Base-by-base conservation (phyloP, 2,329 filamentous ascomycete species). In the Stemphylium beticola region DNA sequence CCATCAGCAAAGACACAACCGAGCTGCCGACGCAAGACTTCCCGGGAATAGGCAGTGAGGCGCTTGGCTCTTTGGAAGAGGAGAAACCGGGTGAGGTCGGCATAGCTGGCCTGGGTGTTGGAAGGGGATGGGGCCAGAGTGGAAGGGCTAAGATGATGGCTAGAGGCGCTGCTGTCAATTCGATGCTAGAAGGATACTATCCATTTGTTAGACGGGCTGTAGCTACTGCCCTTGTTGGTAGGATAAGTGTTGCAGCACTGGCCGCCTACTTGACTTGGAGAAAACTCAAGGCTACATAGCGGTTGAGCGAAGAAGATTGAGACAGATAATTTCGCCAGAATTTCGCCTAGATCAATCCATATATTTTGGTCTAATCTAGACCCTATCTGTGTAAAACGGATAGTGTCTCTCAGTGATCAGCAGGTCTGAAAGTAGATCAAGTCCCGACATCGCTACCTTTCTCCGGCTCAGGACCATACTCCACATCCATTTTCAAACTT, bases 181-280 rank as follows among this genome's bases (percentile, higher is more conserved):
- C 76, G 0, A 76, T 83, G 75, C 66, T 83, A 5, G 79, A 83
- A 60, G 81, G 81, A 11, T 83, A 83, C 54, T 83, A 82, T 65
- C 79, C 81, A 41, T 75, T 82, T 53, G 76, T 83, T 15, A 71
- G 79, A 48, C 75, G 68, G 60, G 79, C 80, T 4, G 79, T 83
- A 3, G 74, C 75, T 14, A 66, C 77, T 10, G 75, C 79, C 8
- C 61, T 82, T 46, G 59, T 76, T 1, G 76, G 74, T 0, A 67
- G 79, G 24, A 53, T 76, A 42, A 50, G 68, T 12, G 46, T 72
- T 6, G 58, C 60, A 11, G 61, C 67, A 31, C 39, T 72, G 17
- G 39, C 68, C 14, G 60, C 61, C 5, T 64, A 61, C 8, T 61
- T 58, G 39, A 32, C 62, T 1, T 71, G 64, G 65, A 68, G 33